phyloP scores from a whole-genome alignment of 768 basidiomycete genomes.

The Filobasidium floriforme region DNA sequence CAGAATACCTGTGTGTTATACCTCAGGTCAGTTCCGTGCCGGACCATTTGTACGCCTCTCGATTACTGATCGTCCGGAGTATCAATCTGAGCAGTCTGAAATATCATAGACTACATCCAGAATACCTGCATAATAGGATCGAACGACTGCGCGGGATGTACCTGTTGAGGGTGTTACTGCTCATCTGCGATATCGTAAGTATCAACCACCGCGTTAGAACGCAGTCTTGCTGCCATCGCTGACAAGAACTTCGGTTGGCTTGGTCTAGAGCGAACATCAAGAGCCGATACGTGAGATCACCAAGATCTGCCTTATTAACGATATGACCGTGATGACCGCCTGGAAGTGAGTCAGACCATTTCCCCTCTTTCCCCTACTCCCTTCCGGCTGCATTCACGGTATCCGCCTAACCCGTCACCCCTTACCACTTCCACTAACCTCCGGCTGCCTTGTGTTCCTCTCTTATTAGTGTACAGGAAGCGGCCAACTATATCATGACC shows the following conservation, averaged over 20 bases:
- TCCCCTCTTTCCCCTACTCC: not conserved
- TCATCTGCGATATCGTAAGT: conserved; percentile 85
- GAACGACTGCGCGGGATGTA: conserved; percentile 75
- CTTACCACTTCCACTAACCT: not conserved
- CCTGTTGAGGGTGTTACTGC: conserved; percentile 72
- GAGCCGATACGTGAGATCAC: conserved; percentile 87
- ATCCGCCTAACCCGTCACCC: too few relatives aligned
- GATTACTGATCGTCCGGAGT: conserved; percentile 16
- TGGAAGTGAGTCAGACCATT: conserved; percentile 60
- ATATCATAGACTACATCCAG: conserved; percentile 94
- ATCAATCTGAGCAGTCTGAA: conserved; percentile 65
- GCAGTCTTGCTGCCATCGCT: not conserved
- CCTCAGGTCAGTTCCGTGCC: conserved; percentile 59
- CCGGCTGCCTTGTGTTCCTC: not conserved
- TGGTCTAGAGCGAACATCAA: conserved; percentile 85
- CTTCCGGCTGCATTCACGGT: conserved; percentile 3
- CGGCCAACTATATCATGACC: conserved; percentile 77
- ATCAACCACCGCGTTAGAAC: not conserved
- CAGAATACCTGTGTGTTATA: conserved; percentile 85
- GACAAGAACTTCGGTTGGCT: conserved; percentile 9
- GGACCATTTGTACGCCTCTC: too few relatives aligned
- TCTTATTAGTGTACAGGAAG: conserved; percentile 68
- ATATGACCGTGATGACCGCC: conserved; percentile 81
- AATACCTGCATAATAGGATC: conserved; percentile 88
- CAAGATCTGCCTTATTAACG: conserved; percentile 85